Evolutionary conservation across 768 basidiomycete genomes (phyloP).

Genomic region (Kondoa subrosea): DNA sequence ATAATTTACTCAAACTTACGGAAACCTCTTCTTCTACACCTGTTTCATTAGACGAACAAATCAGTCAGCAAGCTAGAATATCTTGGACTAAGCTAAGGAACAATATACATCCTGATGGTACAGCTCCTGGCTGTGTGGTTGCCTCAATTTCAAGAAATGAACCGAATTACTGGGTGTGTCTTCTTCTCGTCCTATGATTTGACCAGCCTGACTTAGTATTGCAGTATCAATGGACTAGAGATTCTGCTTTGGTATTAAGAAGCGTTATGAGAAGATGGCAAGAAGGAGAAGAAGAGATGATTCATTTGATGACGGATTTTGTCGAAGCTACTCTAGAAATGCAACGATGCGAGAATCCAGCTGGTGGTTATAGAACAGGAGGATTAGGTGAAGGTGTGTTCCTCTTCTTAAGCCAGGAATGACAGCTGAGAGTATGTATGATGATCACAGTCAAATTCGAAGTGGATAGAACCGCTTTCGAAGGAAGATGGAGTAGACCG

Average conservation of each 20-base stretch:
- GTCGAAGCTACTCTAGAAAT: slow-evolving; percentile 1
- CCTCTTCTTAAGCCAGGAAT: neutral
- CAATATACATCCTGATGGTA: neutral
- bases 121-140: slow-evolving; percentile 1
- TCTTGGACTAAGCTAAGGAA: neutral
- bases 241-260: neutral
- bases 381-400: neutral
- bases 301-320: neutral
- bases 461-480: neutral
- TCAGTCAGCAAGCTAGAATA: neutral
- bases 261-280: neutral
- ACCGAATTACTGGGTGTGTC: neutral
- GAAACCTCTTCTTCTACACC: too few relatives aligned
- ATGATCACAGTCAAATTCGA: slow-evolving; percentile 1
- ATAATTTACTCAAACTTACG: too few relatives aligned
- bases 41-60: neutral
- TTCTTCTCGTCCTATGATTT: neutral
- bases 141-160: neutral
- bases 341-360: neutral
- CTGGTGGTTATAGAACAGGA: neutral
- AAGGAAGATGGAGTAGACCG: neutral
- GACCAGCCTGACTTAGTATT: neutral
- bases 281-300: neutral
- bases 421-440: neutral
- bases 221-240: slow-evolving; percentile 2